These are phyloP conservation scores for Xylaria sp. DNA, from an alignment of 2,329 filamentous ascomycete species.

Conservation along the genomic window DNA sequence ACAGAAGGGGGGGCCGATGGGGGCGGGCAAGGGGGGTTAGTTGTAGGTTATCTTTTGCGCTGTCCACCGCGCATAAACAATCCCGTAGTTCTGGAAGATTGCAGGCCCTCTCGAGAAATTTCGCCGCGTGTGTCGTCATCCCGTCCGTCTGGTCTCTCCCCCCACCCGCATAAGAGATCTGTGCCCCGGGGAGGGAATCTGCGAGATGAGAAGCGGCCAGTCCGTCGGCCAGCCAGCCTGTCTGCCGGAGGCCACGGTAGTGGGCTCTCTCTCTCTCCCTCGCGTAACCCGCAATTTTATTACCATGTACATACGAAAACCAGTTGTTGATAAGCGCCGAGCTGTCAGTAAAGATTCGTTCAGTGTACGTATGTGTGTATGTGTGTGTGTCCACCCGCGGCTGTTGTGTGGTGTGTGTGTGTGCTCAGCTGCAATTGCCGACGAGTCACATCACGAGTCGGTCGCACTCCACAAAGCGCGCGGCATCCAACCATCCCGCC, in stretches of 20 bases:
- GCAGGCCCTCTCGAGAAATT: slow-evolving; percentile 4
- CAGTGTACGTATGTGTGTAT: too few species aligned
- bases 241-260: too few species aligned
- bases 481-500: slow-evolving; percentile 11
- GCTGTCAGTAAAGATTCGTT: slow-evolving; percentile 4
- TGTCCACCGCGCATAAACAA: neutral
- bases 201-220: slow-evolving; percentile 13
- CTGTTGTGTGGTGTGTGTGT: neutral
- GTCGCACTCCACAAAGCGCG: slow-evolving; percentile 13
- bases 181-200: slow-evolving; percentile 17
- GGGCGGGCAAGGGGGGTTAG: too few species aligned
- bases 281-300: neutral
- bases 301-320: neutral
- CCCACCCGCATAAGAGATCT: slow-evolving; percentile 20
- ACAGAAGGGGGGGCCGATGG: neutral
- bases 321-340: slow-evolving; percentile 19
- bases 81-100: slow-evolving; percentile 5
- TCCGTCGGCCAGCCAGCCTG: neutral
- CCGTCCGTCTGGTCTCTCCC: slow-evolving; percentile 15
- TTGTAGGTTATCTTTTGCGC: too few species aligned
- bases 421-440: neutral
- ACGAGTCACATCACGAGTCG: neutral
- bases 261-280: neutral
- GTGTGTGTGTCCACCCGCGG: neutral
- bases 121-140: slow-evolving; percentile 23